Conservation (phyloP, 257 asterid genomes). For the Solanum appendiculatum region DNA sequence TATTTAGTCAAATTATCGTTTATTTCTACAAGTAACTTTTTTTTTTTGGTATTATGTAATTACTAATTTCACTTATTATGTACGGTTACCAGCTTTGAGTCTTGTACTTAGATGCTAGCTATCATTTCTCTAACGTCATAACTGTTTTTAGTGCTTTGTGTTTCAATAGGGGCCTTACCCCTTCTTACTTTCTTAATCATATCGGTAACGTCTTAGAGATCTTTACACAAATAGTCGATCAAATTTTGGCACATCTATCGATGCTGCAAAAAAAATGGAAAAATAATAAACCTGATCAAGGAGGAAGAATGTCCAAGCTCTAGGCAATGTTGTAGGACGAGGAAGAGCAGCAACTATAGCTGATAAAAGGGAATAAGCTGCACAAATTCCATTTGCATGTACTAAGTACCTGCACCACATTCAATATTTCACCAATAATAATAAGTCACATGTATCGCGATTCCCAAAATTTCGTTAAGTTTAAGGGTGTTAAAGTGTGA, state of each 20-base stretch:
- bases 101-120: too few species aligned
- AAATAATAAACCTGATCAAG: slow-evolving; percentile 58
- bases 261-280: not conserved
- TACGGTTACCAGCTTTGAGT: too few species aligned
- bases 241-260: not conserved
- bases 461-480: not conserved
- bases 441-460: not conserved
- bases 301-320: slow-evolving; percentile 77
- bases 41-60: too few species aligned
- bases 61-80: not conserved
- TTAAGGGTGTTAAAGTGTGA: not conserved
- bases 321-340: slow-evolving; percentile 50
- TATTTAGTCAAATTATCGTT: too few species aligned
- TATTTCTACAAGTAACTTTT: too few species aligned
- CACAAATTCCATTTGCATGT: slow-evolving; percentile 86
- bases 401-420: slow-evolving; percentile 40
- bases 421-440: not conserved
- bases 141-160: too few species aligned
- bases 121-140: too few species aligned
- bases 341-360: slow-evolving; percentile 64
- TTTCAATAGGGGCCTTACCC: not conserved
- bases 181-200: not conserved
- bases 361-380: slow-evolving; percentile 80
- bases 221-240: not conserved
- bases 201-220: too few species aligned